These are phyloP conservation scores for Pseudogymnoascus sp. DNA, from an alignment of 2,329 filamentous ascomycete genomes.

Conservation along the genomic window DNA sequence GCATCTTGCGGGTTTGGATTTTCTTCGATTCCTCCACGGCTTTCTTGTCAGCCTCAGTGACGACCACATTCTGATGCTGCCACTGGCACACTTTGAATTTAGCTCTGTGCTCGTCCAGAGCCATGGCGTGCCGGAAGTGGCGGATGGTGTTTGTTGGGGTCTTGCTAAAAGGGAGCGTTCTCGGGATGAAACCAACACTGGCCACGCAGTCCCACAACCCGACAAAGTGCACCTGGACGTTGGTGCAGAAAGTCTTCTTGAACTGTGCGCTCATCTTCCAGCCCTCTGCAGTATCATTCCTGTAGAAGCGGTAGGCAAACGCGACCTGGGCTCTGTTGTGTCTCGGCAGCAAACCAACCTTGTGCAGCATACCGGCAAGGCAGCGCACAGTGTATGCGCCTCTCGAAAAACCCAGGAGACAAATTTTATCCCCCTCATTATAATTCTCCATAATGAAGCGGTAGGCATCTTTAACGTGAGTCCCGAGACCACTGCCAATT, in stretches of 20 bases:
- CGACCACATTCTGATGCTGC: conserved; percentile 26
- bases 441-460: conserved; percentile 44
- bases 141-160: conserved; percentile 30
- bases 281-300: conserved; percentile 32
- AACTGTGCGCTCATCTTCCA: conserved; percentile 37
- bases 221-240: conserved; percentile 37
- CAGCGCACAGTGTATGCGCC: conserved; percentile 46
- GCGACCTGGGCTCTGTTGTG: conserved; percentile 54
- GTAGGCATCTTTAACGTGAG: conserved; percentile 35
- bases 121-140: conserved; percentile 39
- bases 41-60: conserved; percentile 5
- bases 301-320: conserved; percentile 40
- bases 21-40: neutral
- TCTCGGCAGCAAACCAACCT: conserved; percentile 40
- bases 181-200: conserved; percentile 35
- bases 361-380: conserved; percentile 38
- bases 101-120: conserved; percentile 36
- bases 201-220: conserved; percentile 37
- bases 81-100: conserved; percentile 38
- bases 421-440: conserved; percentile 39
- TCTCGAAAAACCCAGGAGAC: conserved; percentile 42
- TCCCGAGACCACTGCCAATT: conserved; percentile 36
- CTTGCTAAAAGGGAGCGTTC: conserved; percentile 33
- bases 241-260: conserved; percentile 38
- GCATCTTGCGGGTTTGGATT: neutral